Evolutionary conservation across 2,329 filamentous ascomycete genomes (phyloP), one percentile per base, ranked within the genome.

Genomic region (Aspergillus proliferans): DNA sequence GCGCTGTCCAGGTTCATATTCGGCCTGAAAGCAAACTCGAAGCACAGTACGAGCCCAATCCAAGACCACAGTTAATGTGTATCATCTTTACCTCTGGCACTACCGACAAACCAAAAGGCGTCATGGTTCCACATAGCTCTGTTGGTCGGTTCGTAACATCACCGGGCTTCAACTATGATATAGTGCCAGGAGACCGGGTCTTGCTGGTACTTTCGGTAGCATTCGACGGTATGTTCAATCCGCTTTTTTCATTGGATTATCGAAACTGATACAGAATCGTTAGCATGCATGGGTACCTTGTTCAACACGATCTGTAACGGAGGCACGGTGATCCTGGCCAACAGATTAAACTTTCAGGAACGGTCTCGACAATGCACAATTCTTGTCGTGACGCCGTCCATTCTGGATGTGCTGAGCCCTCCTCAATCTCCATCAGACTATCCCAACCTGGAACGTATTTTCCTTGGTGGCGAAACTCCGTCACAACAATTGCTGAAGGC

Each of bases 1-100:
- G 19, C 18, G 4, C 14, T 12, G 19, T 40, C 3, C 6, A 40
- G 10, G 38, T 21, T 6, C 38, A 21, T 8, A 40, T 40, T 12
- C 19, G 19, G 18, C 15, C 6, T 8, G 15, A 21, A 40, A 40
- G 8, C 3, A 10, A 8, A 6, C 7, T 40, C 8, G 12, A 19
- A 40, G 12, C n/a, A 21, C 18, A 22, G 15, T 12, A 40, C 3
- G 38, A 40, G 5, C 8, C 21, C 21, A 18, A 18, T 30, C 7
- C 12, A 7, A n/a, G 41, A 7, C 7, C 86, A 10, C 88, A 95
- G 54, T 55, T 74, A 18, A 65, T 74, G 22, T 64, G 70, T 15
- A 64, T 78, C 45, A 70, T 77, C 24, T 78, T 75, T 61, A 73
- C 70, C 10, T 72, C 68, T 4, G 75, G 75, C 4, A 76, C 74